phyloP scores from a whole-genome alignment of 2,329 filamentous ascomycete species.

The Emergomyces orientalis region DNA sequence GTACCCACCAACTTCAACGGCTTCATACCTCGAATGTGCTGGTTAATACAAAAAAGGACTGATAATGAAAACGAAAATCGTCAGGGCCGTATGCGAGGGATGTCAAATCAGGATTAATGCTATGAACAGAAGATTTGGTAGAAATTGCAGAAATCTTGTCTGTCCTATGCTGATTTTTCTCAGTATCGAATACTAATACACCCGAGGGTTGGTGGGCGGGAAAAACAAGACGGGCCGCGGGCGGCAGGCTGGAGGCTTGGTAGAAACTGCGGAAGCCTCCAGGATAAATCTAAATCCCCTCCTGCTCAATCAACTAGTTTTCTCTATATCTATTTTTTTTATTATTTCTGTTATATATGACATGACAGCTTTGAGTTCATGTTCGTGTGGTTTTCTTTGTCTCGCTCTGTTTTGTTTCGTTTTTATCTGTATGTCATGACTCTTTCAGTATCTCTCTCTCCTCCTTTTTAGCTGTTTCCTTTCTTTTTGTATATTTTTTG shows the following conservation, averaged over 20 bases:
- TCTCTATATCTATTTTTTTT: neutral
- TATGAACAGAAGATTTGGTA: conserved; percentile 2
- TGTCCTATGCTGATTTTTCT: neutral
- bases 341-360: neutral
- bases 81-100: no score
- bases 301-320: neutral
- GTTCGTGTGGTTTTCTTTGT: no score
- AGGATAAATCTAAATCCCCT: neutral
- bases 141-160: neutral
- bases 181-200: neutral
- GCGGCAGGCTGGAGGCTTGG: neutral
- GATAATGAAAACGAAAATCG: no score
- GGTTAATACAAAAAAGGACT: no score
- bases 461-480: neutral
- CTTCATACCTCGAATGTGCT: no score
- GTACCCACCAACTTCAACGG: no score
- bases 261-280: neutral
- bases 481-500: neutral
- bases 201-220: neutral
- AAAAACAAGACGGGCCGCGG: no score
- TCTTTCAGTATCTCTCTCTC: neutral
- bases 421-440: neutral
- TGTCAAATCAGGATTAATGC: neutral
- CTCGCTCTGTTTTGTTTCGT: no score
- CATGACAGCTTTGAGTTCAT: no score